A percentile compares a stretch with the other conserved stretches of the same genome.
These are phyloP conservation scores for Thyridium curvatum DNA, from an alignment of 2,329 filamentous ascomycete species.

Conservation along the genomic window DNA sequence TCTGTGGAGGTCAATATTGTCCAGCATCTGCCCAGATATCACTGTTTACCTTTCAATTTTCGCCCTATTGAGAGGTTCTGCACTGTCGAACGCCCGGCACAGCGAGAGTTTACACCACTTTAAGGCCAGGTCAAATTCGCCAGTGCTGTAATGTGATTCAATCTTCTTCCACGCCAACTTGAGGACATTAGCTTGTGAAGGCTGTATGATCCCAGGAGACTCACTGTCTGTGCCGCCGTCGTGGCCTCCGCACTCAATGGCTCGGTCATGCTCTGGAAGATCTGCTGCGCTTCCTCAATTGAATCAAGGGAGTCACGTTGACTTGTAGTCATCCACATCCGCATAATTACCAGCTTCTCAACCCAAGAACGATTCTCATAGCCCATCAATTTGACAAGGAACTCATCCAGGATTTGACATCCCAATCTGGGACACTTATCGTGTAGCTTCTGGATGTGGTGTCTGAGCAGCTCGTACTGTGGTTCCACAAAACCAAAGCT, in stretches of 20 bases:
- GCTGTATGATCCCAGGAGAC: slow-evolving; percentile 10
- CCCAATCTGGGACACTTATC: slow-evolving; percentile 42
- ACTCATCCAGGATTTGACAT: slow-evolving; percentile 50
- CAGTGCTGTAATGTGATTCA: slow-evolving; percentile 49
- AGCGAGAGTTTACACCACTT: slow-evolving; percentile 68
- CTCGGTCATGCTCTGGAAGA: slow-evolving; percentile 37
- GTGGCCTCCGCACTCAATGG: slow-evolving; percentile 54
- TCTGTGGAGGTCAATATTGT: slow-evolving; percentile 35
- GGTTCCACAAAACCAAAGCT: slow-evolving; percentile 48
- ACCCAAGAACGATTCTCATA: slow-evolving; percentile 49
- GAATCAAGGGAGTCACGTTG: slow-evolving; percentile 26
- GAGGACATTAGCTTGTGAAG: neutral
- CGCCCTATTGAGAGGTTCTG: slow-evolving; percentile 58
- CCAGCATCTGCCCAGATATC: too few species aligned
- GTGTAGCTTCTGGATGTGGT: slow-evolving; percentile 61
- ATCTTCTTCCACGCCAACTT: slow-evolving; percentile 78
- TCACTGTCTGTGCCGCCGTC: slow-evolving; percentile 60
- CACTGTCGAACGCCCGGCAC: slow-evolving; percentile 59
- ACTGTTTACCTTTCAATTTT: slow-evolving; percentile 57
- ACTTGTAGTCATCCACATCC: slow-evolving; percentile 58
- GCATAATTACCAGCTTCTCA: slow-evolving; percentile 62
- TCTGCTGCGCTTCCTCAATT: slow-evolving; percentile 15
- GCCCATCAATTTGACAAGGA: slow-evolving; percentile 42
- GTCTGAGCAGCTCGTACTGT: slow-evolving; percentile 60
- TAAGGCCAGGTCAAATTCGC: slow-evolving; percentile 48